Evolutionary conservation across 768 basidiomycete genomes (phyloP).

Genomic region (Suillus weaverae): DNA sequence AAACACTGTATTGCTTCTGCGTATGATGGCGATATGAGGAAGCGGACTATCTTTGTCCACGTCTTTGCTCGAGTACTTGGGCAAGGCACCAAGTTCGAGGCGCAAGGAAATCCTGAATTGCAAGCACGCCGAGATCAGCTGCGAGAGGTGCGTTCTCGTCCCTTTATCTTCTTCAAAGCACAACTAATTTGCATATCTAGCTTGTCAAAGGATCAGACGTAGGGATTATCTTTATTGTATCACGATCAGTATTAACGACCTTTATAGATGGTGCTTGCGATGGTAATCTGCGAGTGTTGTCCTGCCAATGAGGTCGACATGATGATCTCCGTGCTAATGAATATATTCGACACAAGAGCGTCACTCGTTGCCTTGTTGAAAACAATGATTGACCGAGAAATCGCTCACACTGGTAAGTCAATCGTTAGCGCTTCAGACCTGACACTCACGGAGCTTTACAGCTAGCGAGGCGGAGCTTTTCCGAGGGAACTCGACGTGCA

Average conservation of each 20-base stretch:
- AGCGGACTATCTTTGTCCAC: conserved; percentile 79
- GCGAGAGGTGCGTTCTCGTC: conserved; percentile 49
- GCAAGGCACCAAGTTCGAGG: conserved; percentile 76
- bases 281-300: conserved; percentile 88
- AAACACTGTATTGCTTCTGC: conserved; percentile 84
- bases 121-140: conserved; percentile 52
- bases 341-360: conserved; percentile 78
- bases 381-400: conserved; percentile 83
- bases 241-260: conserved; percentile 12
- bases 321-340: conserved; percentile 82
- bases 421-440: neutral
- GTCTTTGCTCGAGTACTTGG: conserved; percentile 81
- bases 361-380: conserved; percentile 75
- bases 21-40: conserved; percentile 67
- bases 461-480: conserved; percentile 83
- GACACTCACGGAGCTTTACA: conserved; percentile 30
- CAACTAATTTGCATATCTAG: conserved; percentile 35
- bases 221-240: conserved; percentile 25
- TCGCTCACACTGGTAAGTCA: conserved; percentile 66
- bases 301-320: conserved; percentile 77
- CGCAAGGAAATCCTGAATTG: conserved; percentile 50
- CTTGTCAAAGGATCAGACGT: conserved; percentile 76
- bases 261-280: conserved; percentile 67
- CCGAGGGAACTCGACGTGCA: conserved; percentile 84
- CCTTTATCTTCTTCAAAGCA: conserved; percentile 7